These are phyloP conservation scores for Alternaria ventricosa DNA, from an alignment of 2,329 filamentous ascomycete genomes.

Conservation along the genomic window DNA sequence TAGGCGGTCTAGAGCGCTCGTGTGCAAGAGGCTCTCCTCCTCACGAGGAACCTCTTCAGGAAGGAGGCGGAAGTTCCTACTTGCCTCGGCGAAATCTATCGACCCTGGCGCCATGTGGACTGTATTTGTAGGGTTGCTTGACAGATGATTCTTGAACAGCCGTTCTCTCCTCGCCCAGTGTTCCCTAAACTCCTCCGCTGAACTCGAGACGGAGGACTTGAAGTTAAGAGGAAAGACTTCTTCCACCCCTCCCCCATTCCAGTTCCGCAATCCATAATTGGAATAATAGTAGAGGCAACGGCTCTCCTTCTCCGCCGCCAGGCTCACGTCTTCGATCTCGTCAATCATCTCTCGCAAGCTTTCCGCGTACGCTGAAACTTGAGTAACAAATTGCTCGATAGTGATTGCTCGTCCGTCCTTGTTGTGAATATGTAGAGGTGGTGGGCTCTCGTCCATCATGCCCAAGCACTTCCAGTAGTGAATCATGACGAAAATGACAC, in stretches of 20 bases:
- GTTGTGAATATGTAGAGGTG: neutral
- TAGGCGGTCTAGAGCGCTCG: neutral
- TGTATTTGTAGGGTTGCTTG: fast-evolving
- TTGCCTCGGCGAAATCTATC: neutral
- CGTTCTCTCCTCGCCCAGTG: neutral
- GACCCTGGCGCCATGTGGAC: neutral
- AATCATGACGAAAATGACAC: fast-evolving
- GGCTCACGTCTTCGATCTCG: neutral
- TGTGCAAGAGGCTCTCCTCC: neutral
- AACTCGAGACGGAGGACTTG: neutral
- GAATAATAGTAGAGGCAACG: neutral
- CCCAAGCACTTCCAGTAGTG: neutral
- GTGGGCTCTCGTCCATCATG: neutral
- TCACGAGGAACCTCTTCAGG: neutral
- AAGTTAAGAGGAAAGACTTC: neutral
- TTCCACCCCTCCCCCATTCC: neutral
- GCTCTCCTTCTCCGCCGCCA: neutral
- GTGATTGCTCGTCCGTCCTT: neutral
- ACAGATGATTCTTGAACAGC: neutral
- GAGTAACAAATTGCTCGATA: neutral
- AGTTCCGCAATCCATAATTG: neutral
- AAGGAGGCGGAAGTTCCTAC: neutral
- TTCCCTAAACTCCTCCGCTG: neutral
- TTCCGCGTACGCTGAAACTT: neutral
- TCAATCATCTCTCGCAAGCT: neutral